These are phyloP conservation scores for Caloboletus firmus DNA, from an alignment of 1,284 basidiomycete genomes.

Conservation along the genomic window DNA sequence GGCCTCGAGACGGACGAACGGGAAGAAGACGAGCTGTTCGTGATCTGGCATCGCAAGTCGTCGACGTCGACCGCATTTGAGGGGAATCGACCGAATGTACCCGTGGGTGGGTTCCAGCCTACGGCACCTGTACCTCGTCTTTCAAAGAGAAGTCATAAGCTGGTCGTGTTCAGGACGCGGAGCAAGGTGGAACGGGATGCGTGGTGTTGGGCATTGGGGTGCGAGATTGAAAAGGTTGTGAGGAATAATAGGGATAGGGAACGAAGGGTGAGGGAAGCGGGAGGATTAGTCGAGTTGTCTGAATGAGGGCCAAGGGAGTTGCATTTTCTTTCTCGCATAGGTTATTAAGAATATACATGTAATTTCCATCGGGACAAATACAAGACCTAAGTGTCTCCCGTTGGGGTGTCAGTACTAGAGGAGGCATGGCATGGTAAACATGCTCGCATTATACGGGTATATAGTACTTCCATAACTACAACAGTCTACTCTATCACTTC, in stretches of 20 bases:
- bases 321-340: too few relatives aligned
- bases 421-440: neutral
- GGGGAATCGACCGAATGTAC: conserved; percentile 21
- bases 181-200: conserved; percentile 80
- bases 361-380: neutral
- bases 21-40: conserved; percentile 74
- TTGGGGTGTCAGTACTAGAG: neutral
- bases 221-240: conserved; percentile 77
- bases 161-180: conserved; percentile 69
- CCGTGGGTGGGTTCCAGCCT: conserved; percentile 23
- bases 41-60: conserved; percentile 61
- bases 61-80: conserved; percentile 8
- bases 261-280: conserved; percentile 54
- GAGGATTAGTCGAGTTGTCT: conserved; percentile 43
- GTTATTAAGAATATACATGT: neutral
- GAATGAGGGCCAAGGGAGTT: neutral
- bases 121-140: conserved; percentile 49
- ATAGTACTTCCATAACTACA: conserved; percentile 1
- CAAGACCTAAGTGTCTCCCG: neutral
- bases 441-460: conserved; percentile 13
- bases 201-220: conserved; percentile 85
- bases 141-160: conserved; percentile 56
- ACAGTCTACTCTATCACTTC: conserved; percentile 62
- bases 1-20: conserved; percentile 76
- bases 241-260: conserved; percentile 60